phyloP scores from a whole-genome alignment of 2,329 filamentous ascomycete genomes.

The Rasamsonia emersonii region DNA sequence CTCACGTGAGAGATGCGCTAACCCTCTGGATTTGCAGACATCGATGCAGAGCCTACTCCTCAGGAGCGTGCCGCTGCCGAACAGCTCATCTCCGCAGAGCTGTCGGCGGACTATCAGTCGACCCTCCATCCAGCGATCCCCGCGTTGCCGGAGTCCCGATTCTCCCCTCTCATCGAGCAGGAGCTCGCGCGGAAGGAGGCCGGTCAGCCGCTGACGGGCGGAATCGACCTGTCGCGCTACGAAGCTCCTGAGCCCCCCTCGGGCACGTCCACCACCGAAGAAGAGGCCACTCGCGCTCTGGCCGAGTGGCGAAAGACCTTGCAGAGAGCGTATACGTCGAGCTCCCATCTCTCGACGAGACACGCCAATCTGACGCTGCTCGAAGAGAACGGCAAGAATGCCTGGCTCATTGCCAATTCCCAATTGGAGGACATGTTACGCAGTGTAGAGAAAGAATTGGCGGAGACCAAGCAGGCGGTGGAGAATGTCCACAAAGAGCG shows the following conservation, averaged over 20 bases:
- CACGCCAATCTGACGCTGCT: conserved; percentile 62
- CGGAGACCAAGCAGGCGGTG: conserved; percentile 56
- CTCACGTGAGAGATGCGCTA: conserved; percentile 7
- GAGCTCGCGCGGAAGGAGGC: conserved; percentile 61
- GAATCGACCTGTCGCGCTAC: conserved; percentile 74
- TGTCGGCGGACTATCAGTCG: conserved; percentile 40
- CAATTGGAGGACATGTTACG: conserved; percentile 65
- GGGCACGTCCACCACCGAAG: conserved; percentile 25
- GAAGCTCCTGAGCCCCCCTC: conserved; percentile 60
- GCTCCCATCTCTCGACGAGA: conserved; percentile 49
- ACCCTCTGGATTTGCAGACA: conserved; percentile 48
- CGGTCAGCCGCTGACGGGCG: conserved; percentile 49
- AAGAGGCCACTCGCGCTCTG: conserved; percentile 22
- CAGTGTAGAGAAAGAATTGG: conserved; percentile 65
- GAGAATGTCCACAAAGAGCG: conserved; percentile 66
- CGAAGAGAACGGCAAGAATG: conserved; percentile 75
- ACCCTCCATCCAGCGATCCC: conserved; percentile 53
- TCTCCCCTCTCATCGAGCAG: conserved; percentile 57
- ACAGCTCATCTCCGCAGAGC: conserved; percentile 61
- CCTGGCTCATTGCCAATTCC: conserved; percentile 81
- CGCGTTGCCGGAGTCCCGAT: conserved; percentile 42
- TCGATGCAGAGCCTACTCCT: conserved; percentile 63
- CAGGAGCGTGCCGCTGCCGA: conserved; percentile 56
- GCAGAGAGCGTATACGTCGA: conserved; percentile 49
- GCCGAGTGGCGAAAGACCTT: conserved; percentile 44